These are phyloP conservation scores for Ogataea siamensis DNA, from an alignment of 805 yeast species.

Conservation along the genomic window DNA sequence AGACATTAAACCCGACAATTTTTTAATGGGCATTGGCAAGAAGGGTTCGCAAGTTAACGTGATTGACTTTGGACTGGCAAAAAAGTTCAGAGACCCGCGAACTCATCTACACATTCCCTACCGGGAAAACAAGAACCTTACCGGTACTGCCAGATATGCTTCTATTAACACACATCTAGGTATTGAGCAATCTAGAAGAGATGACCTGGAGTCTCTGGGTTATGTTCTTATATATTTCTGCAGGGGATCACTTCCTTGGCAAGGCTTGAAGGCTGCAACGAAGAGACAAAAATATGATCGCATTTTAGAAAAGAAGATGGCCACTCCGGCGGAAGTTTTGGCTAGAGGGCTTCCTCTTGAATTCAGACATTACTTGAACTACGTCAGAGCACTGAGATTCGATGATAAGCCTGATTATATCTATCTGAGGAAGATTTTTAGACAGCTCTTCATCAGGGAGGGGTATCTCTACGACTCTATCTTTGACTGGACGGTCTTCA, in stretches of 20 bases:
- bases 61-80: constrained; percentile 91
- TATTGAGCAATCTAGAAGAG: constrained; percentile 94
- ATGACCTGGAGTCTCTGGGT: constrained; percentile 92
- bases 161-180: constrained; percentile 95
- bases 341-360: constrained; percentile 92
- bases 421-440: constrained; percentile 81
- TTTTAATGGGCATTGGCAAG: constrained; percentile 85
- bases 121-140: constrained; percentile 91
- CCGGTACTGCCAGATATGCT: constrained; percentile 98
- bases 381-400: constrained; percentile 85
- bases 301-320: constrained; percentile 91
- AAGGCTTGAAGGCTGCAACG: constrained; percentile 94
- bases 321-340: constrained; percentile 79
- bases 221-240: constrained; percentile 92
- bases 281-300: constrained; percentile 96
- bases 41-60: constrained; percentile 95
- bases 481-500: constrained; percentile 94
- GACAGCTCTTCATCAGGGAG: constrained; percentile 85
- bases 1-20: constrained; percentile 82
- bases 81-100: constrained; percentile 90
- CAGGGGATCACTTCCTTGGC: constrained; percentile 98
- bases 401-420: constrained; percentile 96
- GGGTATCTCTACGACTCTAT: constrained; percentile 90
- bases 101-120: constrained; percentile 94
- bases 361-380: constrained; percentile 82